These are phyloP conservation scores for Myotisia sp. DNA, from an alignment of 2,329 filamentous ascomycete genomes.

Conservation along the genomic window DNA sequence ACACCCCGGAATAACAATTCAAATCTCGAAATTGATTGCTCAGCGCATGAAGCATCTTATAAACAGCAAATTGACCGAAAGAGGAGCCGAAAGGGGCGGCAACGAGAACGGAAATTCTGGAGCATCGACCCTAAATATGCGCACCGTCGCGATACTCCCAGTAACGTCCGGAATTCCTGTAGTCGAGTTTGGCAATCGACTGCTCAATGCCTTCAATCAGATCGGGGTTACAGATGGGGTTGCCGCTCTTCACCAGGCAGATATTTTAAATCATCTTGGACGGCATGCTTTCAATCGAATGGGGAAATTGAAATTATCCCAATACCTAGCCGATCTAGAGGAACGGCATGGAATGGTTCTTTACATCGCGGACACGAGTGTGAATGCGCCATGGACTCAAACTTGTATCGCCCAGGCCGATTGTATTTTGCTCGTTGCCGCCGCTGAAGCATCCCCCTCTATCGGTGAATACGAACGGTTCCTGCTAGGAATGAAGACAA, in stretches of 20 bases:
- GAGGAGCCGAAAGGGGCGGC: constrained; percentile 47
- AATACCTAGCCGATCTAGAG: constrained; percentile 91
- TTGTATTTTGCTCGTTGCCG: constrained; percentile 80
- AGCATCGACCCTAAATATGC: constrained; percentile 78
- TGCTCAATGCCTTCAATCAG: constrained; percentile 77
- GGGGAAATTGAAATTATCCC: constrained; percentile 88
- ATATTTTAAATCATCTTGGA: constrained; percentile 86
- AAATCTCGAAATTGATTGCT: constrained; percentile 96
- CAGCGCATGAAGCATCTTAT: constrained; percentile 82
- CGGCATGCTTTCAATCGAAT: constrained; percentile 94
- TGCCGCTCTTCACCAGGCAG: constrained; percentile 80
- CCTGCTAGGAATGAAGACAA: constrained; percentile 91
- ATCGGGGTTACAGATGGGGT: constrained; percentile 82
- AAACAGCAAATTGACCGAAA: constrained; percentile 59
- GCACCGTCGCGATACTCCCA: constrained; percentile 83
- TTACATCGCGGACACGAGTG: constrained; percentile 91
- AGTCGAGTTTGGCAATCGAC: constrained; percentile 78
- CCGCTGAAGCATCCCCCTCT: constrained; percentile 75
- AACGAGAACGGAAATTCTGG: constrained; percentile 38
- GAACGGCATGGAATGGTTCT: constrained; percentile 93
- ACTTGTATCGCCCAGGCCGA: constrained; percentile 96
- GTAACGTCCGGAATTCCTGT: constrained; percentile 86
- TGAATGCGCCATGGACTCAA: constrained; percentile 95
- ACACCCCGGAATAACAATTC: constrained; percentile 95
- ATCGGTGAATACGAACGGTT: constrained; percentile 97